These are phyloP conservation scores for Rhynchosporium agropyri DNA, from an alignment of 2,329 filamentous ascomycete species.

Conservation along the genomic window DNA sequence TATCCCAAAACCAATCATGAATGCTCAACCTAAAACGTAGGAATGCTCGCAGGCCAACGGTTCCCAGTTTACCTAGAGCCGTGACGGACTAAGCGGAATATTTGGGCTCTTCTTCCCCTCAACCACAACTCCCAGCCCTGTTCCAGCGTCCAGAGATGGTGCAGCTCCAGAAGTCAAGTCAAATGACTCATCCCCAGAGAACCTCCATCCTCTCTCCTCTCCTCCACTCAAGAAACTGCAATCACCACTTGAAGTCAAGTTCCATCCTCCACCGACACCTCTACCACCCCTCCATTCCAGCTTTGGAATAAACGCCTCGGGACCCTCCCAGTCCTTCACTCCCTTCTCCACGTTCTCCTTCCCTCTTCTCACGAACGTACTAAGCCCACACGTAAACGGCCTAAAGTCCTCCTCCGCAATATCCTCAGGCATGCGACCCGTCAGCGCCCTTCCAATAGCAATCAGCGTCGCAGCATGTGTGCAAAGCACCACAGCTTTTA, in stretches of 20 bases:
- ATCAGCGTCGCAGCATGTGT: slow-evolving; percentile 91
- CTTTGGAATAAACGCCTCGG: slow-evolving; percentile 45
- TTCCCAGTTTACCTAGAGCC: slow-evolving; percentile 12
- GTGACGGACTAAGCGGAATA: slow-evolving; percentile 20
- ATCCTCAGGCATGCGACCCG: slow-evolving; percentile 73
- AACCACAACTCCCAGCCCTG: slow-evolving; percentile 43
- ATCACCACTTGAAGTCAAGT: slow-evolving; percentile 78
- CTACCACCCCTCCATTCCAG: slow-evolving; percentile 59
- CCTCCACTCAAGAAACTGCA: slow-evolving; percentile 80
- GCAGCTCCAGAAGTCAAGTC: slow-evolving; percentile 39
- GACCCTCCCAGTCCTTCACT: slow-evolving; percentile 46
- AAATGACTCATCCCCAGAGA: slow-evolving; percentile 62
- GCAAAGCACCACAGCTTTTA: slow-evolving; percentile 75
- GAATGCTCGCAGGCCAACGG: not conserved
- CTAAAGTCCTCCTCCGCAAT: slow-evolving; percentile 77
- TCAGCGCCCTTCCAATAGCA: slow-evolving; percentile 79
- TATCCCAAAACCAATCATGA: not conserved
- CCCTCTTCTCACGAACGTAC: slow-evolving; percentile 61
- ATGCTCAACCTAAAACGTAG: not conserved
- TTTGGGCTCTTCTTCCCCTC: slow-evolving; percentile 36
- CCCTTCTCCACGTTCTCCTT: slow-evolving; percentile 42
- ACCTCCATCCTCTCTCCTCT: slow-evolving; percentile 82
- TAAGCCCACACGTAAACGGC: slow-evolving; percentile 82
- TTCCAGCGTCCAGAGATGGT: slow-evolving; percentile 40
- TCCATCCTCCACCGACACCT: slow-evolving; percentile 77